Evolutionary conservation across 2,329 filamentous ascomycete genomes (phyloP), one percentile per base, ranked within the genome.

Genomic region (Cyphellophora europaea): DNA sequence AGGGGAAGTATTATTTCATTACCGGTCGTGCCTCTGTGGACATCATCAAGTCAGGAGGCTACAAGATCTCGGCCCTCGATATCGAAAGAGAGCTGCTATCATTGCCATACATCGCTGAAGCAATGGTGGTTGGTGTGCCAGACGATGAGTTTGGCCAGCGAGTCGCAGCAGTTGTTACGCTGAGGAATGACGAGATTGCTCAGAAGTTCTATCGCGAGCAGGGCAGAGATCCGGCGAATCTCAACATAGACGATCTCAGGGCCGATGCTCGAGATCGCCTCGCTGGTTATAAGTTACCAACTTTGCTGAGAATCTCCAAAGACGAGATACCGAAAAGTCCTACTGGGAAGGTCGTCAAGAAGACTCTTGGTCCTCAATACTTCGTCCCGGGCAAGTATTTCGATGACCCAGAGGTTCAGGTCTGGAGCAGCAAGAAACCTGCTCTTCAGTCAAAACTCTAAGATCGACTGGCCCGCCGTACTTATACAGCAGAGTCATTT

Each of bases 311-410:
- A 5, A 49, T 70, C 16, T 50, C 64, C 4, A 50, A 60, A 18
- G 57, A 54, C 4, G 66, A 70, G 46, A 47, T 70, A 23, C 66
- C 66, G 2, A 70, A 70, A 46, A 62, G 58, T 14, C 58, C 49
- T 1, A 69, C 64, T 1, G 65, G 65, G 0, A 71, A 71, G 48
- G 62, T 71, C n/a, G 57, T 64, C 37, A 71, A 71, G 53, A 69
- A 67, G 48, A 47, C 56, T 2, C 44, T 64, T n/a, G 56, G 61
- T 0, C 58, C 58, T 6, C 40, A 44, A 19, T 62, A 54, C 50
- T 65, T 67, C 34, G 43, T 43, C 19, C 53, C 57, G 1, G 11
- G 30, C 1, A 48, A 49, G 23, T 58, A 55, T 40, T 27, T 25
- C 6, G 37, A 48, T 2, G 38, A 50, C 18, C 37, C 42, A 11